Base-by-base conservation (phyloP, 2,329 filamentous ascomycete species). In the Clonostachys rhizophaga region DNA sequence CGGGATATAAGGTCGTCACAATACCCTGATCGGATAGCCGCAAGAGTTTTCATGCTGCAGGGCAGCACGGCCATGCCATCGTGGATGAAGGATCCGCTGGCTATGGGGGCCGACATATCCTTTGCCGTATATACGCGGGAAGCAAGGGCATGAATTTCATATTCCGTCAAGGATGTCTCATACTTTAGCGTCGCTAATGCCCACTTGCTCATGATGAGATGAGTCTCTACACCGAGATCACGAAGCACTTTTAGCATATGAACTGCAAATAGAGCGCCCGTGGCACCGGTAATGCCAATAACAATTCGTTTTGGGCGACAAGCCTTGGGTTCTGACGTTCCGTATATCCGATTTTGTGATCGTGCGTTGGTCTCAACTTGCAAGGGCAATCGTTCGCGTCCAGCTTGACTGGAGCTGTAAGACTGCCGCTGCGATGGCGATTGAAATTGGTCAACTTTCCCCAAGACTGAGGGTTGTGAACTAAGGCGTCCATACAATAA, bases 271-370 rank as follows among this genome's bases (percentile, higher is more conserved):
- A 65, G 55, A 2, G 73, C 62, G 5, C 74, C 74, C 0, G 74
- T 77, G 1, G 74, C 74, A 4, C 74, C 74, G 2, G 75, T 77
- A 39, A 78, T 69, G 17, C 64, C 75, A 8, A 77, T 63, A 2
- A 77, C 63, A 44, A 76, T 73, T 9, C 61, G 55, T 34, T 58
- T 58, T 40, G 52, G 52, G 17, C 50, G 47, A 24, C 24, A 24
- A 24, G 24, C 24, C 24, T 24, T 24, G 24, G 24, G 7, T 24
- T 24, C 24, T 24, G 24, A 24, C 24, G 24, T 24, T 24, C 24
- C 24, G 24, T 24, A 24, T 24, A 24, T 24, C 24, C 24, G 24
- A 24, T 8, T 24, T 7, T 24, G 24, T 24, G 24, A 24, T 24
- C 24, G 24, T 24, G 24, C 24, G 24, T 24, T 24, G 24, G 24